phyloP scores from a whole-genome alignment of 2,329 filamentous ascomycete genomes.

The Cladosporium sp. region DNA sequence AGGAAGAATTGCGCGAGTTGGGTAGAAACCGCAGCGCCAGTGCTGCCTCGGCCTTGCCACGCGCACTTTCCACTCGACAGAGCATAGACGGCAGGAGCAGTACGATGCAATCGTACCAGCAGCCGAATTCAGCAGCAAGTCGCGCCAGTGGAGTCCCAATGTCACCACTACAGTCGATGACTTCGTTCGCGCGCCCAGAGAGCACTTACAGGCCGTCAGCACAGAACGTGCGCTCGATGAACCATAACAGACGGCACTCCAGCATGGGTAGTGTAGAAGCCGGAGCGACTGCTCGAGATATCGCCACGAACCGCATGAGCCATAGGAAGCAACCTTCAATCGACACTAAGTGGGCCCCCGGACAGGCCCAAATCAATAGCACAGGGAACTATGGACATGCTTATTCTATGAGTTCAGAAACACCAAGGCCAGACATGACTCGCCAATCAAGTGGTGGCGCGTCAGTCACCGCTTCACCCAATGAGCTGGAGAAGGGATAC shows the following conservation, averaged over 20 bases:
- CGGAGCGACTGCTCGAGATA: slow-evolving; percentile 43
- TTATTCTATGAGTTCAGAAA: slow-evolving; percentile 13
- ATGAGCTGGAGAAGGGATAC: slow-evolving; percentile 82
- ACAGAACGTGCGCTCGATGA: slow-evolving; percentile 51
- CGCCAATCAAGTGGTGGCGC: slow-evolving; percentile 7
- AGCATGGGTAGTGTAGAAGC: slow-evolving; percentile 83
- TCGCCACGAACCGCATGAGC: slow-evolving; percentile 31
- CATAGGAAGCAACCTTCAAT: slow-evolving; percentile 59
- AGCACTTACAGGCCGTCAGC: slow-evolving; percentile 36
- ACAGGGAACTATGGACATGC: slow-evolving; percentile 23
- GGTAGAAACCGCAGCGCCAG: slow-evolving; percentile 50
- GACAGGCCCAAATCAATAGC: slow-evolving; percentile 20
- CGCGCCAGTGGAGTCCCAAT: slow-evolving; percentile 30
- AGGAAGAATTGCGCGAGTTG: slow-evolving; percentile 44
- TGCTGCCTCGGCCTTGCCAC: slow-evolving; percentile 18
- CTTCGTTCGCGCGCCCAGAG: slow-evolving; percentile 35
- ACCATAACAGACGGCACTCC: slow-evolving; percentile 84
- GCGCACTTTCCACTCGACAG: slow-evolving; percentile 23
- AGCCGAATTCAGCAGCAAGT: slow-evolving; percentile 25
- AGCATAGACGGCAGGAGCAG: slow-evolving; percentile 24
- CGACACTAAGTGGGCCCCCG: slow-evolving; percentile 55
- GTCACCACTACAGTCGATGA: slow-evolving; percentile 35
- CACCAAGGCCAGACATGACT: background rate
- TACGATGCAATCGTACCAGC: slow-evolving; percentile 19
- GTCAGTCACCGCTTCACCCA: slow-evolving; percentile 32